Evolutionary conservation across 768 basidiomycete species (phyloP).

Genomic region (Cubamyces lactineus): DNA sequence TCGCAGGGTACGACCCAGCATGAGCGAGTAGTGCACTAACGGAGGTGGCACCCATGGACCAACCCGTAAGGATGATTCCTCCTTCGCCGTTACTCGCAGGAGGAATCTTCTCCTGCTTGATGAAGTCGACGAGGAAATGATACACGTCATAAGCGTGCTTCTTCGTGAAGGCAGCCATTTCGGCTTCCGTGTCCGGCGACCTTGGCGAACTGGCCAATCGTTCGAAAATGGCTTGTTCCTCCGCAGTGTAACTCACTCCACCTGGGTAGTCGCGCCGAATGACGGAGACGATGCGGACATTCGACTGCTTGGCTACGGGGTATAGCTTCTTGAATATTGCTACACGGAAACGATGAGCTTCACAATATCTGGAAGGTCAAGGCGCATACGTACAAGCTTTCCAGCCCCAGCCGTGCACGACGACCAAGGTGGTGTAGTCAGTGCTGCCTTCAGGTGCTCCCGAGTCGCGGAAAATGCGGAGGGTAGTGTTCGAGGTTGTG

Average conservation of each 20-base stretch:
- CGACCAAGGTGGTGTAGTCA: constrained; percentile 5
- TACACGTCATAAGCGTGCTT: constrained; percentile 5
- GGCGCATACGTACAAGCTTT: background rate
- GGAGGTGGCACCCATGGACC: constrained; percentile 16
- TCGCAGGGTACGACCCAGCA: background rate
- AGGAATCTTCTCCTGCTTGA: background rate
- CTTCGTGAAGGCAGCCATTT: no score
- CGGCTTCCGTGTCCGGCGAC: no score
- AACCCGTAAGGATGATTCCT: constrained; percentile 20
- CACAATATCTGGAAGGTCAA: background rate
- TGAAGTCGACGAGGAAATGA: constrained; percentile 4
- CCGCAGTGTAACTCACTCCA: no score
- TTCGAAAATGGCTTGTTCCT: no score
- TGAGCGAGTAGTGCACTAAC: constrained; percentile 13
- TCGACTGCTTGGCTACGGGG: no score
- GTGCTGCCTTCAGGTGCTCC: background rate
- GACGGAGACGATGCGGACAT: no score
- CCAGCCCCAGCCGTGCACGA: constrained; percentile 10
- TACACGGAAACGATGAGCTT: background rate
- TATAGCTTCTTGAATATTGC: no score
- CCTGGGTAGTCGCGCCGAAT: no score
- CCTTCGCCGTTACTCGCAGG: background rate
- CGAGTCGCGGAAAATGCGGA: background rate
- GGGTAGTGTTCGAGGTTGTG: no score
- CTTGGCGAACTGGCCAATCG: no score